Evolutionary conservation across 495 filamentous ascomycete species (phyloP).

Genomic region (Hypoxylon rickii): DNA sequence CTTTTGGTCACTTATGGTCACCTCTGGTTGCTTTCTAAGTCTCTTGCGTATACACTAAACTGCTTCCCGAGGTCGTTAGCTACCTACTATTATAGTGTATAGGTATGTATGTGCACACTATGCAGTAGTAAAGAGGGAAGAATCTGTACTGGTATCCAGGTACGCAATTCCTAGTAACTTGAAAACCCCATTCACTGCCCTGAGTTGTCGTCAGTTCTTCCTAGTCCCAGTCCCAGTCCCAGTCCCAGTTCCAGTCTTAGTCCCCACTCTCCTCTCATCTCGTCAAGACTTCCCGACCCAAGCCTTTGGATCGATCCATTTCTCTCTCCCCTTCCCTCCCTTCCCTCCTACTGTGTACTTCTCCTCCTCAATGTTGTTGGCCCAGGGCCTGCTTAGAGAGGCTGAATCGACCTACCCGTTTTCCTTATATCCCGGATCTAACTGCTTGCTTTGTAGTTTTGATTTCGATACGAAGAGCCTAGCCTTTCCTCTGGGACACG

Average conservation of each 20-base stretch:
- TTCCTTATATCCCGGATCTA: slow-evolving; percentile 7
- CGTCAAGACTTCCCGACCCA: slow-evolving; percentile 14
- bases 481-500: slow-evolving; percentile 17
- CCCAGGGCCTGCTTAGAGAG: slow-evolving; percentile 18
- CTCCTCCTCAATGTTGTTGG: slow-evolving; percentile 24
- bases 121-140: background rate
- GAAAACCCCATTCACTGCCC: background rate
- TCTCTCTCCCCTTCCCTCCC: background rate
- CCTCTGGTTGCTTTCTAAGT: no score
- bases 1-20: no score
- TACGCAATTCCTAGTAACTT: background rate
- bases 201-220: slow-evolving; percentile 29
- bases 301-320: slow-evolving; percentile 16
- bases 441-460: slow-evolving; percentile 11
- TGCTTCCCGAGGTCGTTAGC: no score
- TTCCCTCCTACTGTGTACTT: no score
- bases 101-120: slow-evolving; percentile 27
- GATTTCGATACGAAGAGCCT: slow-evolving; percentile 13
- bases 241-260: no score
- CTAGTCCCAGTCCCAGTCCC: no score
- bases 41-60: no score
- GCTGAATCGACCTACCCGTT: background rate
- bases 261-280: background rate
- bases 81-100: no score
- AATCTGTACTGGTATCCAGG: no score